Conservation (phyloP, 495 filamentous ascomycete species). For the Podospora sp. region DNA sequence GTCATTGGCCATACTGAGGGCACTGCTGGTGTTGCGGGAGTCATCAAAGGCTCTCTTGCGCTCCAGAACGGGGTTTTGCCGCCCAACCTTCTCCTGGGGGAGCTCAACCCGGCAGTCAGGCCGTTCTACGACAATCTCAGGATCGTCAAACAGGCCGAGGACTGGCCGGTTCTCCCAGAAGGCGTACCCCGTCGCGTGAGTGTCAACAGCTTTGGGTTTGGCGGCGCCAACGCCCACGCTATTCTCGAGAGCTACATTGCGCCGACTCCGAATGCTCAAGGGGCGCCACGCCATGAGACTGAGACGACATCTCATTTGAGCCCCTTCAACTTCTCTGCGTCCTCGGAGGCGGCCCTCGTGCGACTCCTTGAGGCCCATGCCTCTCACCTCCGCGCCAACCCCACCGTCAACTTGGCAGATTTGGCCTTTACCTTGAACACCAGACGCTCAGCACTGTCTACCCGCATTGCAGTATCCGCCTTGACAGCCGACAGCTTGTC, state of each 20-base stretch:
- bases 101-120: slow-evolving; percentile 48
- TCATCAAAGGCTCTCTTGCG: slow-evolving; percentile 53
- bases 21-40: slow-evolving; percentile 50
- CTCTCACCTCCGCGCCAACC: slow-evolving; percentile 40
- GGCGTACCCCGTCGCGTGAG: slow-evolving; percentile 19
- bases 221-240: slow-evolving; percentile 19
- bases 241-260: slow-evolving; percentile 30
- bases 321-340: slow-evolving; percentile 45
- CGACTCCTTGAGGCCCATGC: slow-evolving; percentile 43
- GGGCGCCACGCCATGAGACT: background rate
- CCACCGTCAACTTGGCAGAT: slow-evolving; percentile 39
- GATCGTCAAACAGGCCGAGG: slow-evolving; percentile 27
- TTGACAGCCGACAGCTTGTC: slow-evolving; percentile 18
- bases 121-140: slow-evolving; percentile 18
- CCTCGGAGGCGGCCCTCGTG: slow-evolving; percentile 40
- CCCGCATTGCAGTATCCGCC: slow-evolving; percentile 39
- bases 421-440: slow-evolving; percentile 39
- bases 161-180: slow-evolving; percentile 1
- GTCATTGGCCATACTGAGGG: slow-evolving; percentile 61
- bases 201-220: slow-evolving; percentile 20
- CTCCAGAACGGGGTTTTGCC: slow-evolving; percentile 53
- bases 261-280: slow-evolving; percentile 29
- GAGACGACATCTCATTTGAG: slow-evolving; percentile 24
- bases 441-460: slow-evolving; percentile 36
- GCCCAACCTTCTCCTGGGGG: slow-evolving; percentile 48